Evolutionary conservation across 2,329 filamentous ascomycete species (phyloP).

Genomic region (Penicillium sp.): DNA sequence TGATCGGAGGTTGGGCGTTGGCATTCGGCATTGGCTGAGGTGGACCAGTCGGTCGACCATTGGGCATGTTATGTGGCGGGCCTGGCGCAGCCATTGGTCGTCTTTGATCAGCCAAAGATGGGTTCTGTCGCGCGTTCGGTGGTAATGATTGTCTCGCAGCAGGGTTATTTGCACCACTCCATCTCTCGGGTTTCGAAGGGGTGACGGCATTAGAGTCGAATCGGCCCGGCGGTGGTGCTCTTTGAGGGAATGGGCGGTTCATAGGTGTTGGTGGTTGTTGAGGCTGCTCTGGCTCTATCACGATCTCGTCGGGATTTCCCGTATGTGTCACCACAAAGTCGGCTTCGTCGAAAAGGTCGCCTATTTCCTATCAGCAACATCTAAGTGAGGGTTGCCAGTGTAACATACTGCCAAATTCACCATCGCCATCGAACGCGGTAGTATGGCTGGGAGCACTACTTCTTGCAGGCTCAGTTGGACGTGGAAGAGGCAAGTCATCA

Average conservation of each 20-base stretch:
- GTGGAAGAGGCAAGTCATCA: slow-evolving; percentile 55
- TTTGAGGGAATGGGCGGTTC: slow-evolving; percentile 30
- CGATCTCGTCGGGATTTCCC: slow-evolving; percentile 78
- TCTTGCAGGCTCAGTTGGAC: slow-evolving; percentile 30
- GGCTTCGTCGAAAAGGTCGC: slow-evolving; percentile 74
- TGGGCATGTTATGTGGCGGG: slow-evolving; percentile 30
- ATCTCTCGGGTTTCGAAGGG: slow-evolving; percentile 48
- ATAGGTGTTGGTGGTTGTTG: slow-evolving; percentile 37
- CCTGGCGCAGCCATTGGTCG: slow-evolving; percentile 28
- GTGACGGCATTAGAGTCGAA: slow-evolving; percentile 40
- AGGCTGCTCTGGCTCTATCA: slow-evolving; percentile 53
- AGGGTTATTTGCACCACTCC: slow-evolving; percentile 30
- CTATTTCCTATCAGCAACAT: slow-evolving; percentile 36
- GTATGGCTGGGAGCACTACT: slow-evolving; percentile 40
- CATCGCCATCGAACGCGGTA: slow-evolving; percentile 46
- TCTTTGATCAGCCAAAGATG: slow-evolving; percentile 28
- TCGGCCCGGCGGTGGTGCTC: slow-evolving; percentile 29
- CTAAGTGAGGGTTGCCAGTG: neutral
- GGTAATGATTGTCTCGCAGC: slow-evolving; percentile 33
- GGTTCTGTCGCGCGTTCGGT: slow-evolving; percentile 32
- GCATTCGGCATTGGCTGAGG: slow-evolving; percentile 26
- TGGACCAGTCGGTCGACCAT: slow-evolving; percentile 25
- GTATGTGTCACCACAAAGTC: slow-evolving; percentile 74
- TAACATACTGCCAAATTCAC: slow-evolving; percentile 51
- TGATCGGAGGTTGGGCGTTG: slow-evolving; percentile 32